A percentile compares a stretch with the other conserved stretches of the same genome.
Evolutionary conservation across 495 filamentous ascomycete species (phyloP).

Genomic region (Daldinia caldariorum): DNA sequence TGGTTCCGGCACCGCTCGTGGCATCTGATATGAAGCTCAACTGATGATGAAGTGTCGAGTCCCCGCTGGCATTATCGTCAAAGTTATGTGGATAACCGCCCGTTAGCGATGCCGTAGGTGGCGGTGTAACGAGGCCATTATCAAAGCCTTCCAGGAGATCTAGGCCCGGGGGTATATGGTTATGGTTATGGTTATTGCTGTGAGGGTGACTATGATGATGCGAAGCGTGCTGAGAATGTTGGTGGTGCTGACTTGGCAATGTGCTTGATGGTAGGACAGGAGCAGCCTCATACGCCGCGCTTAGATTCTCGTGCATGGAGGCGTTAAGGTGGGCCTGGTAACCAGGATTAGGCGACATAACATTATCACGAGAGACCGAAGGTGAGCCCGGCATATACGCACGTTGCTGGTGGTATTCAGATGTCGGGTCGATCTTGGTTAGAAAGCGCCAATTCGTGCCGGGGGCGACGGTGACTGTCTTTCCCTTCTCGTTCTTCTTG

Average conservation of each 20-base stretch:
- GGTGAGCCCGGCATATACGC: slow-evolving; percentile 49
- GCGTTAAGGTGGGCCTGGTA: slow-evolving; percentile 56
- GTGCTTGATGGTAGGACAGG: slow-evolving; percentile 13
- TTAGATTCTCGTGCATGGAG: slow-evolving; percentile 58
- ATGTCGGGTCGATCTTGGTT: slow-evolving; percentile 58
- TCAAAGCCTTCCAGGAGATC: slow-evolving; percentile 49
- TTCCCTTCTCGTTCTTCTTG: slow-evolving; percentile 47
- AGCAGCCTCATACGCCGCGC: slow-evolving; percentile 49
- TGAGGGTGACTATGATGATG: slow-evolving; percentile 16
- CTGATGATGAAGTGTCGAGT: slow-evolving; percentile 41
- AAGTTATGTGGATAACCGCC: slow-evolving; percentile 46
- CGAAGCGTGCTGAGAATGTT: slow-evolving; percentile 5
- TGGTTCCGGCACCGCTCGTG: slow-evolving; percentile 11
- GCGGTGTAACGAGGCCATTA: slow-evolving; percentile 53
- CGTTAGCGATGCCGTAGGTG: slow-evolving; percentile 47
- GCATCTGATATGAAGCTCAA: slow-evolving; percentile 44
- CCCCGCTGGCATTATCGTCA: slow-evolving; percentile 25
- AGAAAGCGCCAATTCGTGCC: slow-evolving; percentile 59
- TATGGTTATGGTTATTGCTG: background rate
- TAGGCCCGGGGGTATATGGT: slow-evolving; percentile 37
- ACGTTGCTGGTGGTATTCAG: slow-evolving; percentile 56
- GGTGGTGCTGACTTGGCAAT: slow-evolving; percentile 31
- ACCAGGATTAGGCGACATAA: slow-evolving; percentile 58
- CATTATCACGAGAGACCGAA: slow-evolving; percentile 44
- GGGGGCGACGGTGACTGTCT: slow-evolving; percentile 43